These are phyloP conservation scores for Kuraishia hungarica DNA, from an alignment of 805 yeast genomes.

Conservation along the genomic window DNA sequence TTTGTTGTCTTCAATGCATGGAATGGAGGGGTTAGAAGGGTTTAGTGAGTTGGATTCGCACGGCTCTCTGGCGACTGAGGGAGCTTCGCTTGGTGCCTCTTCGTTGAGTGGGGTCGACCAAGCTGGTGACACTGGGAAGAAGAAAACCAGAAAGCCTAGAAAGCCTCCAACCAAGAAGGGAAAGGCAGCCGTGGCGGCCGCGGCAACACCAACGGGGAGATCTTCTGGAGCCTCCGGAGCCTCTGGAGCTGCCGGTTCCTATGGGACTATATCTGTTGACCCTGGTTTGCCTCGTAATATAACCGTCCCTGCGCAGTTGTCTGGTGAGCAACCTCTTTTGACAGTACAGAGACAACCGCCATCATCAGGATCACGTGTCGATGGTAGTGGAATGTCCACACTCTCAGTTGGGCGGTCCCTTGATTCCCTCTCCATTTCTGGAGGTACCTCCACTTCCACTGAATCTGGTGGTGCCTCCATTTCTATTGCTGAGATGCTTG, in stretches of 20 bases:
- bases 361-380: not conserved
- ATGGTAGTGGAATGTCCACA: not conserved
- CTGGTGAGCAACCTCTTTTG: conserved; percentile 5
- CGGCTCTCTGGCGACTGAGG: conserved; percentile 2
- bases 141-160: not conserved
- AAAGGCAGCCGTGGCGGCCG: not conserved
- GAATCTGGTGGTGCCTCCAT: conserved; percentile 19
- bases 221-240: no score
- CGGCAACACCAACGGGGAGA: not conserved
- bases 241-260: no score
- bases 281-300: not conserved
- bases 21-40: conserved; percentile 2
- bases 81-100: no score
- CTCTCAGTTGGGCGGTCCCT: not conserved
- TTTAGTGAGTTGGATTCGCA: conserved; percentile 2
- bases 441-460: not conserved
- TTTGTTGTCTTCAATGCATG: conserved; percentile 26
- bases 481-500: conserved; percentile 55
- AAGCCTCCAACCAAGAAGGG: conserved; percentile 1
- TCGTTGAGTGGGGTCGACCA: conserved; percentile 18
- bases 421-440: not conserved
- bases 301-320: conserved; percentile 3
- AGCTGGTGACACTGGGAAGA: not conserved
- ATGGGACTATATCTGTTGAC: no score
- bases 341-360: conserved; percentile 4